Percentiles rank a stretch among this genome's conserved stretches.
These are phyloP conservation scores for Pyrenopolyporus hunteri DNA, from an alignment of 495 filamentous ascomycete species.

Conservation along the genomic window DNA sequence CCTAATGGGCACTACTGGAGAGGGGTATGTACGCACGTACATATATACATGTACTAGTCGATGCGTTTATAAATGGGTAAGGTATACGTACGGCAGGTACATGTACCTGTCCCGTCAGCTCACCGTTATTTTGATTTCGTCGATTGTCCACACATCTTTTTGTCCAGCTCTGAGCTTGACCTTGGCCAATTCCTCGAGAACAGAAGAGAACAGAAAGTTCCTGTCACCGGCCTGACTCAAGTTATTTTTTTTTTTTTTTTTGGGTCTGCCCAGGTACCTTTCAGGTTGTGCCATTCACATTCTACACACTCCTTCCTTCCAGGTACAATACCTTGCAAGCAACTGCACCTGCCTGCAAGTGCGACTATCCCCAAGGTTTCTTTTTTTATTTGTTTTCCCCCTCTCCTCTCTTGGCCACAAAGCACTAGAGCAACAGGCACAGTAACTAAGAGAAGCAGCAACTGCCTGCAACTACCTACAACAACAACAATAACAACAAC, in stretches of 20 bases:
- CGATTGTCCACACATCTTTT: slow-evolving; percentile 9
- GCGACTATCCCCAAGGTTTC: background rate
- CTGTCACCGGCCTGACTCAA: slow-evolving; percentile 8
- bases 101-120: no score
- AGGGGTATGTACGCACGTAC: no score
- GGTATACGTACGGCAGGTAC: background rate
- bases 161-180: slow-evolving; percentile 5
- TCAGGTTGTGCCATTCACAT: background rate
- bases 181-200: slow-evolving; percentile 23
- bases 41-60: background rate
- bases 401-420: no score
- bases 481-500: no score
- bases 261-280: background rate
- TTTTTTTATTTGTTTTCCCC: background rate
- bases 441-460: no score
- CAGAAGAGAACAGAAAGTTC: slow-evolving; percentile 29
- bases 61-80: background rate
- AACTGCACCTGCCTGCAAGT: background rate
- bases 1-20: background rate
- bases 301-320: background rate
- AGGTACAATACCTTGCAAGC: background rate
- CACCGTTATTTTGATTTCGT: slow-evolving; percentile 25
- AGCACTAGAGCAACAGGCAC: no score
- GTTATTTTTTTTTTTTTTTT: background rate
- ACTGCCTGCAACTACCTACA: no score